Percentiles rank a stretch among this genome's conserved stretches.
These are phyloP conservation scores for Gryganskiella cystojenkinii DNA, from an alignment of 192 early-diverging fungal genomes.

Conservation along the genomic window DNA sequence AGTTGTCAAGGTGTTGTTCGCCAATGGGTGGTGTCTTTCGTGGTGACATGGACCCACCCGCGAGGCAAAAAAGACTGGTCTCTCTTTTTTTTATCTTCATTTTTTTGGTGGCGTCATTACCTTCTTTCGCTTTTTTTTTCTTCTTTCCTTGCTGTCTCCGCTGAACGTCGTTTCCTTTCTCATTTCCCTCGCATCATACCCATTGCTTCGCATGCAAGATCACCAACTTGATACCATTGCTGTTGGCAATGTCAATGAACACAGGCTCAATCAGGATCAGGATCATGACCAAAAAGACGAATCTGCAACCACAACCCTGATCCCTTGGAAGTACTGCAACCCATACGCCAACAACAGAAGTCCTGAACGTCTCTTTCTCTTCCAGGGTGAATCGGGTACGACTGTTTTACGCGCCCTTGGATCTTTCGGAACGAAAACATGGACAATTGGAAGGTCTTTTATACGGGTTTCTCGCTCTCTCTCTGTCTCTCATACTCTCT, in stretches of 20 bases:
- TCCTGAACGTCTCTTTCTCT: constrained; percentile 43
- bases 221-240: not conserved
- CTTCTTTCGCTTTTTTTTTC: not conserved
- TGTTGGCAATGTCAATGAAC: not conserved
- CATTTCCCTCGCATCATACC: not conserved
- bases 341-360: constrained; percentile 49
- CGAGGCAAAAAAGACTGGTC: no score
- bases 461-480: not conserved
- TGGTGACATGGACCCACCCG: no score
- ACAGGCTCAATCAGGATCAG: no score
- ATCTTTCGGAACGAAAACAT: not conserved
- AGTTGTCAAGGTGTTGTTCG: no score
- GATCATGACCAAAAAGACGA: no score
- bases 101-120: no score
- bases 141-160: not conserved
- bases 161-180: not conserved
- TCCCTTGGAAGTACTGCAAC: constrained; percentile 54
- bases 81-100: not conserved
- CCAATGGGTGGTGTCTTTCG: no score
- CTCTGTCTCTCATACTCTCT: not conserved
- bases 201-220: not conserved
- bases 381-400: constrained; percentile 42
- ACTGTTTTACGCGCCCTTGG: no score
- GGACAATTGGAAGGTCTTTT: not conserved
- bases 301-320: constrained; percentile 8